Evolutionary conservation across 2,329 filamentous ascomycete species (phyloP).

Genomic region (Diaporthe sp.): DNA sequence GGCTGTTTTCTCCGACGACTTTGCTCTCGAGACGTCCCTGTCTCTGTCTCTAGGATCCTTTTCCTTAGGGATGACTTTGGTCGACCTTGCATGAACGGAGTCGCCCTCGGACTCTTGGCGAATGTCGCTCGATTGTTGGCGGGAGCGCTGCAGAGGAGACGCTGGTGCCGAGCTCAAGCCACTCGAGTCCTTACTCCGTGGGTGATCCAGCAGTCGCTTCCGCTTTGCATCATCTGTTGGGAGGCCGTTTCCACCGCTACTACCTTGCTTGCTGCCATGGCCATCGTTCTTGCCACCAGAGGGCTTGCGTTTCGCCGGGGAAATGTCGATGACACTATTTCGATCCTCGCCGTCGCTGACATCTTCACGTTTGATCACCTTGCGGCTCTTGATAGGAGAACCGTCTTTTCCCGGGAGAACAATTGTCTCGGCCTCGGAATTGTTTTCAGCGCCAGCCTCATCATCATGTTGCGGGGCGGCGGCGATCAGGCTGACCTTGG

Average conservation of each 20-base stretch:
- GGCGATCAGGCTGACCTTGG: conserved; percentile 45
- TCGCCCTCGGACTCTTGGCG: conserved; percentile 70
- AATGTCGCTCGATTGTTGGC: conserved; percentile 54
- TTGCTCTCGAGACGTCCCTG: conserved; percentile 44
- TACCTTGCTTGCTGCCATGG: conserved; percentile 48
- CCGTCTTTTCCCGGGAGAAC: conserved; percentile 76
- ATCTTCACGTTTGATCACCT: conserved; percentile 75
- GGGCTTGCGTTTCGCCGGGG: conserved; percentile 50
- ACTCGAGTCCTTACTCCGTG: conserved; percentile 65
- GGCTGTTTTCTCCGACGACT: conserved; percentile 59
- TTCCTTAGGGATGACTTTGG: conserved; percentile 62
- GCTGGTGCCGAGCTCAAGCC: conserved; percentile 70
- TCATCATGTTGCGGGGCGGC: conserved; percentile 54
- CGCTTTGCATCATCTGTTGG: conserved; percentile 59
- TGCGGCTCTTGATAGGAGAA: conserved; percentile 73
- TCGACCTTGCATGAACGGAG: conserved; percentile 56
- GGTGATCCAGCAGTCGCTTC: conserved; percentile 61
- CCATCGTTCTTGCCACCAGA: conserved; percentile 51
- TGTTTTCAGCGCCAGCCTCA: conserved; percentile 63
- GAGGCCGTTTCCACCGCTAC: conserved; percentile 37
- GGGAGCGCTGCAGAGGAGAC: conserved; percentile 62
- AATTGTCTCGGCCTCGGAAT: conserved; percentile 80
- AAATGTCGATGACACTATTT: conserved; percentile 46
- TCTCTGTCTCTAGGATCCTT: conserved; percentile 31
- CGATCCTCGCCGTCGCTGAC: conserved; percentile 67